Evolutionary conservation across 768 basidiomycete species (phyloP), one percentile per base, ranked within the genome.

Genomic region (Termitomyces titanicus): DNA sequence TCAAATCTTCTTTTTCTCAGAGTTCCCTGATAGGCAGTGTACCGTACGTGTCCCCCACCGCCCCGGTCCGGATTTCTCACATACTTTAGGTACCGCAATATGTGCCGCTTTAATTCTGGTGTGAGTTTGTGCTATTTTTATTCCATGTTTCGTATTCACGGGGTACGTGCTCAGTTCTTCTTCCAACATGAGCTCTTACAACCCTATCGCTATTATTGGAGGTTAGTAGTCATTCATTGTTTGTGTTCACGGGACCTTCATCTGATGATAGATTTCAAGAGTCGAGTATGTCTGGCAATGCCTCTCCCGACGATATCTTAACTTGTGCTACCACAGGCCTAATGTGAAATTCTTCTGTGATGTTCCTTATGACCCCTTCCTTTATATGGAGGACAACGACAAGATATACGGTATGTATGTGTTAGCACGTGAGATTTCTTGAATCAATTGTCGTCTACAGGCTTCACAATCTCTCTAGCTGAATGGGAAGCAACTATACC

Each of bases 41-140:
- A 22, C 75, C 88, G 86, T 89, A 70, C 58, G 86, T 81, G 17
- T 34, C 22, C 10, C 35, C 48, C 20, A 40, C 12, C 42, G 9
- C 29, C 15, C 35, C 24, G 24, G 35, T 47, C 18, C 22, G 35
- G 35, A 6, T 35, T 57, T 39, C 40, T 27, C 15, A 39, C 45
- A 24, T 47, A 47, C 47, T 47, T 22, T 61, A 86, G 83, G 18
- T 96, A 97, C 65, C 84, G 94, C 38, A 94, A 96, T 62, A 96
- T 97, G 95, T 97, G 95, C 70, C 84, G 95, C 11, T 98, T 86
- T 72, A 93, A 95, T 71, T 94, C 91, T 45, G 93, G 92, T 31
- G 91, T 92, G 70, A 60, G 85, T 73, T 6, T 38, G 31, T 46
- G 29, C 49, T 53, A 53, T 45, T 45, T 49, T 44, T 38, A 44